Conservation (phyloP, 2,329 filamentous ascomycete genomes). For the Alternaria sp. region DNA sequence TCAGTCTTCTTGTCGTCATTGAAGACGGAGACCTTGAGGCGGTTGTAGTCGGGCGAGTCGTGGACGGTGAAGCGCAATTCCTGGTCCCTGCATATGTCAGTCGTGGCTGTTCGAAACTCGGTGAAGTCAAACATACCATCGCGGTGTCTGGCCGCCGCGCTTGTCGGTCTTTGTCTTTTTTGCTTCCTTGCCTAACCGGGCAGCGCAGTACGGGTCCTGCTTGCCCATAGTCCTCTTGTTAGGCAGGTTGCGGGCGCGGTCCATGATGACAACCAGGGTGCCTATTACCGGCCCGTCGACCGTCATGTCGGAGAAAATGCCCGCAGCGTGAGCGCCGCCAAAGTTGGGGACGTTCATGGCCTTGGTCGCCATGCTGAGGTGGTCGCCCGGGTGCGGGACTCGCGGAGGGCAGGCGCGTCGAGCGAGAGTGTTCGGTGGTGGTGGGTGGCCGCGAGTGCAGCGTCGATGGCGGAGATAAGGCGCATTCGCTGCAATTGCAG, state of each 20-base stretch:
- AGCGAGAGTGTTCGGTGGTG: neutral
- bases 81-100: conserved; percentile 75
- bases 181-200: conserved; percentile 91
- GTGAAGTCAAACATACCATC: conserved; percentile 72
- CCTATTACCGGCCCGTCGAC: conserved; percentile 93
- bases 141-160: conserved; percentile 91
- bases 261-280: conserved; percentile 88
- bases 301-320: conserved; percentile 93
- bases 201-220: conserved; percentile 96
- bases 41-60: conserved; percentile 95
- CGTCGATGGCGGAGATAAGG: conserved; percentile 16
- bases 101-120: neutral
- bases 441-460: conserved; percentile 21
- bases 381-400: neutral
- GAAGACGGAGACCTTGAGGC: conserved; percentile 93
- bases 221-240: conserved; percentile 98
- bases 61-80: conserved; percentile 95
- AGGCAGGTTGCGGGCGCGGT: conserved; percentile 94
- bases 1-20: conserved; percentile 99
- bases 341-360: conserved; percentile 35
- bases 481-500: conserved; percentile 32
- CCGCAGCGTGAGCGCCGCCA: conserved; percentile 78
- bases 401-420: conserved; percentile 7
- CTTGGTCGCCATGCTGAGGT: conserved; percentile 45
- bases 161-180: conserved; percentile 96